phyloP scores from a whole-genome alignment of 2,329 filamentous ascomycete genomes.

The Rasamsonia emersonii region DNA sequence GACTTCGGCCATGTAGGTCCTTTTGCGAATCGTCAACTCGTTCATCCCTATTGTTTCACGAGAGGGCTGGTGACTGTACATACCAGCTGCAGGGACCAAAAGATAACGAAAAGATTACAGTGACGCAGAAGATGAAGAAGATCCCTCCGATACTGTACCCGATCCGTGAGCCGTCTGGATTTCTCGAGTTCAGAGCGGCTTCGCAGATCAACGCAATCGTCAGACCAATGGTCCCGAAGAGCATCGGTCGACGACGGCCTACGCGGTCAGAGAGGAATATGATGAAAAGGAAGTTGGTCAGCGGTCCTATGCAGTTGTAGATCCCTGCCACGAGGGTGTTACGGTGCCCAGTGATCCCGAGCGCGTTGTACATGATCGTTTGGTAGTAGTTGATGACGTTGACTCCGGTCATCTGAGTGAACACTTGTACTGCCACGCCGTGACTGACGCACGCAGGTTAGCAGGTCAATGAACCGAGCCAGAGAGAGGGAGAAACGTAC shows the following conservation, averaged over 20 bases:
- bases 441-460: no score
- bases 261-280: constrained; percentile 48
- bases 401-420: constrained; percentile 48
- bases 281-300: constrained; percentile 41
- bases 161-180: constrained; percentile 32
- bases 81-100: constrained; percentile 43
- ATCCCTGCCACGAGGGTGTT: constrained; percentile 50
- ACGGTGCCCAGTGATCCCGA: constrained; percentile 49
- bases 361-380: constrained; percentile 30
- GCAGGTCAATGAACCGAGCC: background rate
- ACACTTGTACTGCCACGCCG: constrained; percentile 54
- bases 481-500: constrained; percentile 12
- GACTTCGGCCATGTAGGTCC: constrained; percentile 60
- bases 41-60: constrained; percentile 1
- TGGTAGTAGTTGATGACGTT: constrained; percentile 37
- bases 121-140: constrained; percentile 58
- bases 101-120: constrained; percentile 51
- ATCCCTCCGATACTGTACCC: constrained; percentile 52
- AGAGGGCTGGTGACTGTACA: no score
- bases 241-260: constrained; percentile 43
- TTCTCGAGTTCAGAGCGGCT: constrained; percentile 48
- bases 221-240: constrained; percentile 48
- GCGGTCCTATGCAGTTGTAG: constrained; percentile 51
- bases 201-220: constrained; percentile 52
- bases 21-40: constrained; percentile 35